These are phyloP conservation scores for Suaeda aralocaspica DNA, from an alignment of 148 eudicot species.

Conservation along the genomic window DNA sequence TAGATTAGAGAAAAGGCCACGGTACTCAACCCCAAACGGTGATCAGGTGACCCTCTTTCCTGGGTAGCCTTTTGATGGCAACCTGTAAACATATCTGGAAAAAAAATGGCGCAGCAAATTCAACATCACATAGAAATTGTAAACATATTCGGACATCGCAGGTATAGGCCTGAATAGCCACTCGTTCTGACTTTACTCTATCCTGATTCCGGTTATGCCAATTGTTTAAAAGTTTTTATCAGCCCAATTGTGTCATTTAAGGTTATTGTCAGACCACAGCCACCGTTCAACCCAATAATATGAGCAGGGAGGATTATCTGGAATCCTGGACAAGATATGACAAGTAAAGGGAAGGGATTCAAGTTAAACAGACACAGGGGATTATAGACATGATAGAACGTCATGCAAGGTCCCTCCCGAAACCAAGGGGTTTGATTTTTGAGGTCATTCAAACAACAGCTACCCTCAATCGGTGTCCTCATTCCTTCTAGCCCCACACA, in stretches of 20 bases:
- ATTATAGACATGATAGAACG: neutral
- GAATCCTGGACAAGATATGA: too few relatives aligned
- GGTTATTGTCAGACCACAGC: neutral
- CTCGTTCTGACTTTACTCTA: neutral
- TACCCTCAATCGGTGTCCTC: too few relatives aligned
- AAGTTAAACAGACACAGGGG: too few relatives aligned
- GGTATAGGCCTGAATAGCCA: conserved; percentile 3
- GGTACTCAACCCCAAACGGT: conserved; percentile 80
- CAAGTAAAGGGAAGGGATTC: too few relatives aligned
- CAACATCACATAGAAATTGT: conserved; percentile 2
- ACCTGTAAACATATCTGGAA: conserved; percentile 79
- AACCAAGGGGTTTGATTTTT: too few relatives aligned
- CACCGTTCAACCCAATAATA: neutral
- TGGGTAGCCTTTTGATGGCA: conserved; percentile 93
- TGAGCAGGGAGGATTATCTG: too few relatives aligned
- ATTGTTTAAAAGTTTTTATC: conserved; percentile 6
- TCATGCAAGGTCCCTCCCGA: neutral
- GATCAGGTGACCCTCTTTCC: conserved; percentile 75
- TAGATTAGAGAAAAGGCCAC: neutral
- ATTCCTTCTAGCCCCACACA: too few relatives aligned
- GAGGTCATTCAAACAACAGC: too few relatives aligned
- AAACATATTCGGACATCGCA: neutral
- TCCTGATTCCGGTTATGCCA: too few relatives aligned
- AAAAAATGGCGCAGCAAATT: conserved; percentile 2
- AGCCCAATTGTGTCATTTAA: neutral